These are phyloP conservation scores for Olyra latifolia DNA, from an alignment of 176 grass and related monocot species.

Conservation along the genomic window DNA sequence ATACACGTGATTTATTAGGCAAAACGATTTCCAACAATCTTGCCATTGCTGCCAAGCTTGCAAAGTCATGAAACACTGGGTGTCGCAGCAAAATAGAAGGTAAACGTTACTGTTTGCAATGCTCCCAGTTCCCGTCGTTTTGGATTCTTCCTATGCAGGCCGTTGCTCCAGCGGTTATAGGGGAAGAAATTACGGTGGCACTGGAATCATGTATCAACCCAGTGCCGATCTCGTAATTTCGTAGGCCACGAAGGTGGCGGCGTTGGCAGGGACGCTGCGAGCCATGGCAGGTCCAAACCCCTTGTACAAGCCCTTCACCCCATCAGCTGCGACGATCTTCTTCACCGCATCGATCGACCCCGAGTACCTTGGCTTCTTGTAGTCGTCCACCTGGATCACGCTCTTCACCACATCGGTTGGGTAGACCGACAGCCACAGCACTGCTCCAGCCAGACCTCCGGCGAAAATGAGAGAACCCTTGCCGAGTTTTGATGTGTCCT, in stretches of 20 bases:
- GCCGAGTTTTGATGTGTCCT: constrained; percentile 62
- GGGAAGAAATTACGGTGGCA: constrained; percentile 5
- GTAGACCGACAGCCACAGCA: constrained; percentile 68
- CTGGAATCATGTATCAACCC: constrained; percentile 37
- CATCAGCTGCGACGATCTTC: constrained; percentile 76
- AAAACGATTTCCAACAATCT: background rate
- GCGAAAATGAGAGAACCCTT: constrained; percentile 69
- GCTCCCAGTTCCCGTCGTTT: background rate
- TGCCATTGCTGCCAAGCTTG: constrained; percentile 14
- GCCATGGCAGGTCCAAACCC: constrained; percentile 92
- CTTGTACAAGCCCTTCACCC: constrained; percentile 82
- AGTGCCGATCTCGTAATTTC: constrained; percentile 69
- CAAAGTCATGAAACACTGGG: background rate
- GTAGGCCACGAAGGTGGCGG: constrained; percentile 77
- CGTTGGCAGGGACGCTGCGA: constrained; percentile 79
- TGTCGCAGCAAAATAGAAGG: background rate
- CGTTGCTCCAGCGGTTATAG: background rate
- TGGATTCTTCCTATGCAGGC: background rate
- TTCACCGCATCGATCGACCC: constrained; percentile 70
- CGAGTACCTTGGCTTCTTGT: constrained; percentile 75
- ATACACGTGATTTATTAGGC: constrained; percentile 20
- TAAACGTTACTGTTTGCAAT: background rate
- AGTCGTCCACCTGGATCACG: constrained; percentile 92
- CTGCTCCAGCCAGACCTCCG: constrained; percentile 70
- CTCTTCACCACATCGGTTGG: constrained; percentile 90